Evolutionary conservation across 2,329 filamentous ascomycete genomes (phyloP), one percentile per base, ranked within the genome.

Genomic region (Trichoderma breve): DNA sequence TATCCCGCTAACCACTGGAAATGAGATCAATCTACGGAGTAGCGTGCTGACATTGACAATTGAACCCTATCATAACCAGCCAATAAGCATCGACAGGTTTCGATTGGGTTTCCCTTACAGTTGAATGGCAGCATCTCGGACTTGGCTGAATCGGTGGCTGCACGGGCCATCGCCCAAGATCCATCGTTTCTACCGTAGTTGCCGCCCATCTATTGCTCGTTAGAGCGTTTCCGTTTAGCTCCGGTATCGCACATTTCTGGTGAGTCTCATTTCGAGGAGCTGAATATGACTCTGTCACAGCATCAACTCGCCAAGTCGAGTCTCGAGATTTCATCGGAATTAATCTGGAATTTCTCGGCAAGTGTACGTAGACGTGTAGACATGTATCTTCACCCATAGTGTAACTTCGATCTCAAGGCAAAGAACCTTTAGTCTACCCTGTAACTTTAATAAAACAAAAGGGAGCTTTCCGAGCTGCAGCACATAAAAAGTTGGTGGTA

Each of bases 241-340:
- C 70, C 70, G 70, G 70, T 71, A 71, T 71, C 70, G 70, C 70
- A 69, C 15, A 61, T 4, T 3, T 4, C 47, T 14, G 21, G 53
- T 66, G 63, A 66, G 63, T 66, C 57, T 39, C 43, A 34, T 51
- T 11, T 51, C n/a, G 14, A n/a, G 24, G n/a, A 6, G 9, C n/a
- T 74, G 3, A 28, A 36, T 15, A 64, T 66, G 32, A 43, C 34
- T 71, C 43, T 32, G 18, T 12, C 11, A n/a, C 15, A 28, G 55
- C 43, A 32, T 58, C 28, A 58, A 21, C 55, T n/a, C 9, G 26
- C 5, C n/a, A 51, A 21, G 9, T 51, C 6, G 43, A 51, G 43
- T 18, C n/a, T 51, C 43, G 43, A 21, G 4, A 21, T 51, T 51
- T 51, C n/a, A 6, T 21, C 43, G n/a, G 43, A 51, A 51, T 51